Base-by-base conservation (phyloP, 257 asterid genomes). In the Gentiana macrophylla region DNA sequence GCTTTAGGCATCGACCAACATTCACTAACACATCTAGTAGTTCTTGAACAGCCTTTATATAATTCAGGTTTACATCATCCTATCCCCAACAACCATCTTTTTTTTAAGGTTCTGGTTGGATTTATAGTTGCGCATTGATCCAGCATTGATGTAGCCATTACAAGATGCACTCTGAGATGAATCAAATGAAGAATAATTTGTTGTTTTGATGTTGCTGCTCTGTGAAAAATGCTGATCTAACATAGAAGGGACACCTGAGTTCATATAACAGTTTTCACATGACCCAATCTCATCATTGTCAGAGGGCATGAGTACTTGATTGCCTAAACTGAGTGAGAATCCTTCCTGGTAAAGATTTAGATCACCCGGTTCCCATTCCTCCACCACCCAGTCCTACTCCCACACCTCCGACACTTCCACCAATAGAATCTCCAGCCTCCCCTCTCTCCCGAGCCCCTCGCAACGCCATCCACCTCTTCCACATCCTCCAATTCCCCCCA, bases 251-350 rank as follows among this genome's bases (percentile, higher is more conserved):
- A 70, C 55, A 37, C 75, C 69, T 0, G 84, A 70, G 65, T 56
- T 65, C 4, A 75, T 37, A 55, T 75, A 78, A 51, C 71, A 78
- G 57, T 71, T 72, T 53, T 78, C 75, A 72, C 64, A 76, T 2
- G 83, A 76, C 24, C 24, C 24, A 24, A 24, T 24, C 24, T 24
- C 24, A 33, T 79, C 68, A 61, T 69, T 37, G 32, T 72, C 84
- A 52, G 64, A 57, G 4, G 77, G 57, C 2, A 73, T 66, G 6
- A 66, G 74, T 52, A 72, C 77, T 62, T 72, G 82, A 55, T 77
- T 77, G 7, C 91, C 94, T 69, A 86, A 70, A 68, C 80, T 84
- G 57, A 86, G 89, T 56, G 86, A 84, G 35, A 86, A 64, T 46
- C 83, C 91, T 49, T 86, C 82, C 59, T 62, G 57, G 37, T 67